Conservation (phyloP, 169 alveolate species). For the Plasmodium cynomolgi region DNA sequence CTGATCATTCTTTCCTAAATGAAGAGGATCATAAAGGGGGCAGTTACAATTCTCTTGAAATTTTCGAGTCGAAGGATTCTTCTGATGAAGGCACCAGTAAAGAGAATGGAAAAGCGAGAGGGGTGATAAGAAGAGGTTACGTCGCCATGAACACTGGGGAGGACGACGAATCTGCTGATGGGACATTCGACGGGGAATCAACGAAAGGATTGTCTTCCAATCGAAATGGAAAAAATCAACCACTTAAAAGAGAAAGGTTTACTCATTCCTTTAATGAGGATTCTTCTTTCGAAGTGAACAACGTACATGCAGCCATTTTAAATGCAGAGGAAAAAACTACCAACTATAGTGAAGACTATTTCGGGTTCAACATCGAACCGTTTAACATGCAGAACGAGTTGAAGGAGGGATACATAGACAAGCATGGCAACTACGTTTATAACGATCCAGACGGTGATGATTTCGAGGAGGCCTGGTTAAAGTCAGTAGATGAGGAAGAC, state of each 20-base stretch:
- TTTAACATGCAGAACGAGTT: constrained; percentile 79
- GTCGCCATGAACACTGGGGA: neutral
- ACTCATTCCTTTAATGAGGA: constrained; percentile 70
- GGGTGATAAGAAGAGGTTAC: neutral
- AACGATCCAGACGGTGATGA: constrained; percentile 31
- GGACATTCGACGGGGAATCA: neutral
- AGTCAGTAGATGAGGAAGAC: constrained; percentile 69
- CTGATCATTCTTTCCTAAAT: constrained; percentile 13
- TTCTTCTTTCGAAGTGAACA: constrained; percentile 53
- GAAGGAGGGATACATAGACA: constrained; percentile 78
- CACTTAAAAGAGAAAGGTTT: constrained; percentile 30
- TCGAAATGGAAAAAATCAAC: neutral
- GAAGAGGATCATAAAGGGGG: neutral
- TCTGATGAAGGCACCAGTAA: neutral
- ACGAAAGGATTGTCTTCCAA: neutral
- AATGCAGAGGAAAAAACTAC: constrained; percentile 65
- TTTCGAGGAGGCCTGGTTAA: constrained; percentile 71
- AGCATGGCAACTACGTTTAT: constrained; percentile 76
- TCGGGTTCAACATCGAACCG: constrained; percentile 77
- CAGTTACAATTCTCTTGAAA: neutral
- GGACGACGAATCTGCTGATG: neutral
- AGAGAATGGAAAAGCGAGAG: neutral
- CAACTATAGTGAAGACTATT: constrained; percentile 57
- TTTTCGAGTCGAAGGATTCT: neutral
- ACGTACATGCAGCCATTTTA: constrained; percentile 41